These are phyloP conservation scores for Paramecium octaurelia DNA, from an alignment of 73 alveolate species.

Conservation along the genomic window DNA sequence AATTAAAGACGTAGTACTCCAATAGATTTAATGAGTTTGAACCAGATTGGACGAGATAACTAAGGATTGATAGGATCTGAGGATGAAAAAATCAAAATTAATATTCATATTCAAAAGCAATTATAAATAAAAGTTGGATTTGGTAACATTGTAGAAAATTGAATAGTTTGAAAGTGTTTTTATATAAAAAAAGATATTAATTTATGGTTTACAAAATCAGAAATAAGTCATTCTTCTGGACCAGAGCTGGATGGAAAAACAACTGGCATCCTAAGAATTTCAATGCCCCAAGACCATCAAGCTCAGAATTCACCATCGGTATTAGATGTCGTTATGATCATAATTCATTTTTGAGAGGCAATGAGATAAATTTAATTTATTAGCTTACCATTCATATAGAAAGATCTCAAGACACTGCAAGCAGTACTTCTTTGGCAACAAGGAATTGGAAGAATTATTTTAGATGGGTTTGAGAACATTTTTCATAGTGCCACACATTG, in stretches of 20 bases:
- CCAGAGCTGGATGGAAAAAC: conserved; percentile 67
- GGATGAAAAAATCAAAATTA: no score
- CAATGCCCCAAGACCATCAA: conserved; percentile 65
- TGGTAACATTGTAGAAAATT: neutral
- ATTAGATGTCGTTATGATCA: conserved; percentile 65
- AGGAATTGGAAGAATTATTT: conserved; percentile 60
- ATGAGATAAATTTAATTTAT: neutral
- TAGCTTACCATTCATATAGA: conserved; percentile 59
- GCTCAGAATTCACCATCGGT: conserved; percentile 59
- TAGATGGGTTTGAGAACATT: conserved; percentile 61
- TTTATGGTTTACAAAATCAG: conserved; percentile 61
- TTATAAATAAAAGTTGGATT: no score
- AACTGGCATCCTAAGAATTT: conserved; percentile 67
- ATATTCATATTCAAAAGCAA: no score
- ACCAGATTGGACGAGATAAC: neutral
- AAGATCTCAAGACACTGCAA: conserved; percentile 64
- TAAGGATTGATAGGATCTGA: neutral
- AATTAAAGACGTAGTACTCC: no score
- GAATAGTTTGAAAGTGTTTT: neutral
- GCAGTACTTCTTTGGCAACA: conserved; percentile 57
- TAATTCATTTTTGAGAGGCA: conserved; percentile 61
- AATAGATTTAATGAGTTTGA: neutral
- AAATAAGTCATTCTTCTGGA: conserved; percentile 63
- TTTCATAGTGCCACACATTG: conserved; percentile 54
- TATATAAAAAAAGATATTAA: neutral